phyloP scores from a whole-genome alignment of 1,284 basidiomycete species.

The Sutorius eximius region DNA sequence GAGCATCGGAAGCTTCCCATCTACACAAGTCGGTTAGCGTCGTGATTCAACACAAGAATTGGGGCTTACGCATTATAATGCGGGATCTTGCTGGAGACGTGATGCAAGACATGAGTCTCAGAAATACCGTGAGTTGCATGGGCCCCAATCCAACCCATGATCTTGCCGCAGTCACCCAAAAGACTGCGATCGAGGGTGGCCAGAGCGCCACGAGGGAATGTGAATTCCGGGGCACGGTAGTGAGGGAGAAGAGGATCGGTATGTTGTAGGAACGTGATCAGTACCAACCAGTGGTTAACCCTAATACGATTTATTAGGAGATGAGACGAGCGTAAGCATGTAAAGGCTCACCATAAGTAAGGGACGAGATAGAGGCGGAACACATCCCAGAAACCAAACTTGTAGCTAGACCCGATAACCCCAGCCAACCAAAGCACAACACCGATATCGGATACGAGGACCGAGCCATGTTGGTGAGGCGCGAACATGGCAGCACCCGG shows the following conservation, averaged over 20 bases:
- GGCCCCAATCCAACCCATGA: slow-evolving; percentile 78
- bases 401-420: slow-evolving; percentile 60
- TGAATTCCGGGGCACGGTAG: slow-evolving; percentile 90
- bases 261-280: slow-evolving; percentile 96
- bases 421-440: slow-evolving; percentile 70
- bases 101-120: slow-evolving; percentile 92
- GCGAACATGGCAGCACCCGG: slow-evolving; percentile 84
- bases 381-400: slow-evolving; percentile 74
- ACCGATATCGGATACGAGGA: slow-evolving; percentile 87
- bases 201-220: slow-evolving; percentile 93
- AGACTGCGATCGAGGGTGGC: slow-evolving; percentile 90
- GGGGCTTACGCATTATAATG: slow-evolving; percentile 76
- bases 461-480: slow-evolving; percentile 76
- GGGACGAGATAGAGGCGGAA: slow-evolving; percentile 84
- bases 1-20: slow-evolving; percentile 90
- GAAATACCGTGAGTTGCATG: slow-evolving; percentile 85
- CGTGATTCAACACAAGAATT: neutral
- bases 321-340: neutral
- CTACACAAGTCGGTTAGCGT: slow-evolving; percentile 32
- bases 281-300: slow-evolving; percentile 88
- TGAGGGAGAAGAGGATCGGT: slow-evolving; percentile 94
- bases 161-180: slow-evolving; percentile 73
- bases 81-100: slow-evolving; percentile 90
- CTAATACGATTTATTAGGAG: slow-evolving; percentile 27
- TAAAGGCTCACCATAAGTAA: slow-evolving; percentile 73